phyloP scores from a whole-genome alignment of 306 rosid genomes.

The Trifolium fragiferum region DNA sequence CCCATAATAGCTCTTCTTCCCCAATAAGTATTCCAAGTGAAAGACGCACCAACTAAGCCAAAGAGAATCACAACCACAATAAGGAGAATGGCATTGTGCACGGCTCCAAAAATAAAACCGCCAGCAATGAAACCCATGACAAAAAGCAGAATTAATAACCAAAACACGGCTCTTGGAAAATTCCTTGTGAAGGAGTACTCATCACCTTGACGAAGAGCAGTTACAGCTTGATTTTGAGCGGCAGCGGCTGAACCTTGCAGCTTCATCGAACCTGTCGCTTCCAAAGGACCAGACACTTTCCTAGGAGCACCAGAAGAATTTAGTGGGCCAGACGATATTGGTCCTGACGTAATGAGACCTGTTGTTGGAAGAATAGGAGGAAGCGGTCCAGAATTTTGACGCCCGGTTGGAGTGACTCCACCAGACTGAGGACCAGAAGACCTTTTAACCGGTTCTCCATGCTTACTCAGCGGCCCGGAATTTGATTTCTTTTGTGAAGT shows the following conservation, averaged over 20 bases:
- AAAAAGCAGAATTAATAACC: constrained; percentile 90
- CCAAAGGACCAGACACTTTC: constrained; percentile 90
- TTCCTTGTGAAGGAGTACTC: constrained; percentile 85
- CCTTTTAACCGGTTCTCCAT: constrained; percentile 92
- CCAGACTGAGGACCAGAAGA: constrained; percentile 98
- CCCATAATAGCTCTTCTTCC: constrained; percentile 85
- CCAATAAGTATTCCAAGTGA: constrained; percentile 91
- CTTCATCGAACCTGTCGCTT: constrained; percentile 80
- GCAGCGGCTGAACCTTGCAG: constrained; percentile 63
- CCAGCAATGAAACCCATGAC: constrained; percentile 99
- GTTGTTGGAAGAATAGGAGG: constrained; percentile 90
- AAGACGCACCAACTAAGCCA: constrained; percentile 73
- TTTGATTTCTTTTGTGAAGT: constrained; percentile 76
- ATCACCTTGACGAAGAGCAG: constrained; percentile 76
- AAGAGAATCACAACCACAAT: constrained; percentile 86
- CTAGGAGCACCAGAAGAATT: constrained; percentile 93
- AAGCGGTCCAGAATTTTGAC: constrained; percentile 91
- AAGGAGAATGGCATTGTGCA: constrained; percentile 86
- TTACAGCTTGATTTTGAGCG: constrained; percentile 80
- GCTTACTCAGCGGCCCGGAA: constrained; percentile 95
- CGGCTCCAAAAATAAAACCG: constrained; percentile 97
- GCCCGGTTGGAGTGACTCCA: constrained; percentile 79
- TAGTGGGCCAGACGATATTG: constrained; percentile 88
- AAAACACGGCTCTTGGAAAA: constrained; percentile 80
- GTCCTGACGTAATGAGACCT: constrained; percentile 96